Evolutionary conservation across 768 basidiomycete species (phyloP), one percentile per base, ranked within the genome.

Genomic region (Amanita exitialis): DNA sequence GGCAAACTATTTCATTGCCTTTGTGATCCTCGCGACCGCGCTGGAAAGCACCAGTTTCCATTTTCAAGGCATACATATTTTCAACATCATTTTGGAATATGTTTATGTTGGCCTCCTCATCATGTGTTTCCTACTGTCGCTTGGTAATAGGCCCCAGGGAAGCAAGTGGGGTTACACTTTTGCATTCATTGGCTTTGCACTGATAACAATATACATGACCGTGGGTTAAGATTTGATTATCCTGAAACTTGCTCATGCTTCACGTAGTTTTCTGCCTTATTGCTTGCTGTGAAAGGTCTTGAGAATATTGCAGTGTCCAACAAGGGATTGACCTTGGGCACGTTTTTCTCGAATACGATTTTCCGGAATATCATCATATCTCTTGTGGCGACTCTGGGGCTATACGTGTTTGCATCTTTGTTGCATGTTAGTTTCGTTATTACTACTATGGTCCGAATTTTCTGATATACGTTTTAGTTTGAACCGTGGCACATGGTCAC

Each of bases 401-500:
- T 98, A 61, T 99, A 98, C 66, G 61, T 96, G 44, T 27, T 90
- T 41, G 76, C 94, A 0, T 89, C 85, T 3, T 57, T 98, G 8
- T 75, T 94, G 44, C 92, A 92, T 68, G 89, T 93, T 61, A 60
- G 92, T 78, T n/a, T 30, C 35, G 28, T 20, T 5, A 42, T 54
- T 39, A 20, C 35, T 8, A 32, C 25, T 37, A 12, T 16, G 20
- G 7, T 13, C 30, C 28, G 32, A 25, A 13, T 5, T 5, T 32
- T 27, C 44, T 5, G 18, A 44, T 39, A 53, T 32, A 44, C 42
- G 8, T 34, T 27, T n/a, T 49, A 95, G 83, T 83, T 96, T 58
- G 93, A 98, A 58, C 95, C 95, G 2, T 96, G 93, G 91, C 96
- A 99, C 64, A 89, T 99, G 91, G 74, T 99, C 60, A 97, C 96